These are phyloP conservation scores for Ceriops tagal DNA, from an alignment of 345 rosid genomes.

Conservation along the genomic window DNA sequence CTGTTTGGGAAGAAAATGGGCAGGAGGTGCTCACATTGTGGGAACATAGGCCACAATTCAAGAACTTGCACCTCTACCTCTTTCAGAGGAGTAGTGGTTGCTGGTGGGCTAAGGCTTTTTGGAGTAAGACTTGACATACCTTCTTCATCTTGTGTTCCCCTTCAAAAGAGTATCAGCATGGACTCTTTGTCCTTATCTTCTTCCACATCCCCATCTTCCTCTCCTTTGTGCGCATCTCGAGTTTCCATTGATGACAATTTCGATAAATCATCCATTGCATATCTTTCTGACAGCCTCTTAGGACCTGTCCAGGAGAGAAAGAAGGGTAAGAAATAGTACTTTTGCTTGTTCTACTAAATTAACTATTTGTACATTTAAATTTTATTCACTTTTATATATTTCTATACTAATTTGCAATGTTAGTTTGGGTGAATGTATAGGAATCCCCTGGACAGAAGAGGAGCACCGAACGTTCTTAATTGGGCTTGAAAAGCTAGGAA, in stretches of 20 bases:
- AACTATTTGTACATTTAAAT: too few relatives aligned
- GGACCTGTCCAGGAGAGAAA: conserved; percentile 36
- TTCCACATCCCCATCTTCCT: conserved; percentile 27
- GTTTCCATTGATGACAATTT: conserved; percentile 30
- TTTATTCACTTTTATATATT: too few relatives aligned
- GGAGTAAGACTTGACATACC: conserved; percentile 49
- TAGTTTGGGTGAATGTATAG: conserved; percentile 16
- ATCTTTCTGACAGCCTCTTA: conserved; percentile 42
- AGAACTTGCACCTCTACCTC: conserved; percentile 42
- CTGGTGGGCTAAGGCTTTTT: conserved; percentile 44
- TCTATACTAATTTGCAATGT: too few relatives aligned
- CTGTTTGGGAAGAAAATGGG: conserved; percentile 40
- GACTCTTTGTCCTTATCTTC: conserved; percentile 39
- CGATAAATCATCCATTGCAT: conserved; percentile 32
- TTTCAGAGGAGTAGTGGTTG: conserved; percentile 15
- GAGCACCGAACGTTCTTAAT: conserved; percentile 51
- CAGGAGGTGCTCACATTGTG: conserved; percentile 70
- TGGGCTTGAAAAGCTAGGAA: conserved; percentile 62
- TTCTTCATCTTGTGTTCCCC: conserved; percentile 10
- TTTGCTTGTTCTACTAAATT: background rate
- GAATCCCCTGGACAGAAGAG: conserved; percentile 72
- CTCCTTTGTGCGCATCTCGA: conserved; percentile 31
- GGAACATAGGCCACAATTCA: conserved; percentile 63
- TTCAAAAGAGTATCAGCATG: conserved; percentile 58
- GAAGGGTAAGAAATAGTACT: conserved; percentile 36